Base-by-base conservation (phyloP, 805 yeast genomes). In the Candida nemodendra region DNA sequence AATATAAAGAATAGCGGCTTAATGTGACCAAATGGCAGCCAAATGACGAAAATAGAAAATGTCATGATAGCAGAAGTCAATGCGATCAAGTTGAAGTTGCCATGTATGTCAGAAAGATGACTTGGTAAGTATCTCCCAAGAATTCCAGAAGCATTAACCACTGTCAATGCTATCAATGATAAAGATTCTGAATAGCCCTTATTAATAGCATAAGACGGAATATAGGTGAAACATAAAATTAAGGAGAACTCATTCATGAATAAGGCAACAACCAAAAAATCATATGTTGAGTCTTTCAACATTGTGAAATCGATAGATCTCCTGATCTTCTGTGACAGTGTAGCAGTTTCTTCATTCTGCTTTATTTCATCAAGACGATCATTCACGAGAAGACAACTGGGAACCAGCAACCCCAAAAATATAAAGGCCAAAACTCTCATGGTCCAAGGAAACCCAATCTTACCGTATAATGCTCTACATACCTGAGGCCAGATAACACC, bases 21-120 rank as follows among this genome's bases (percentile, higher is more conserved):
- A 34, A 56, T 47, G 7, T 54, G 40, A 0, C 86, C 88, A 38
- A 79, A 73, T 1, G 90, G 89, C 15, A 81, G 59, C 89, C 89
- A 81, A 13, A 62, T 14, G 7, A 68, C 66, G 32, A 82, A 62
- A 3, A 76, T 66, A 14, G 76, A 56, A 0, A 80, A 9, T 1
- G 71, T 42, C 52, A 54, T 61, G n/a, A 75, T 63, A 2, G 40
- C 33, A 56, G 74, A 71, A 27, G 62, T 40, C 2, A 65, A 33
- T 56, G 59, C 54, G 6, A 58, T 56, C 28, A 72, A 51, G 47
- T 73, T 75, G 55, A 65, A 74, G 26, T 61, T 61, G 1, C 81
- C 81, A 35, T 56, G 53, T 15, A 44, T 50, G 46, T 75, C 79
- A 1, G 79, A 69, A 4, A 66, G 44, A 33, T 56, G 56, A 0